Evolutionary conservation across 495 filamentous ascomycete genomes (phyloP), one percentile per base, ranked within the genome.

Genomic region (Penicillium steckii): DNA sequence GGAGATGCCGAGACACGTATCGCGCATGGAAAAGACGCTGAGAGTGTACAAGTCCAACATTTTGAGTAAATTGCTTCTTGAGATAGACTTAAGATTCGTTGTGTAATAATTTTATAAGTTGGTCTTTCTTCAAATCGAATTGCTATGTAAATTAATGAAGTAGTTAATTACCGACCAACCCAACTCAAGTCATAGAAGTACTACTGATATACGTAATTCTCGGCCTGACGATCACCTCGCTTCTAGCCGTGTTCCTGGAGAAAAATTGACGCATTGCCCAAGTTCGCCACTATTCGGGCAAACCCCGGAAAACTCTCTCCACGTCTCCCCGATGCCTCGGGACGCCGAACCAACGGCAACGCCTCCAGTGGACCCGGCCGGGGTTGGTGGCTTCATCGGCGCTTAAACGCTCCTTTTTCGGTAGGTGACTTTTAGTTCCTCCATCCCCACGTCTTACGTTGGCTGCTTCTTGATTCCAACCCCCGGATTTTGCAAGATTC

Each of bases 1-100:
- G 67, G 67, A 6, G 64, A 67, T 48, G 57, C 55, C 4, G 57
- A 63, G 26, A 30, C 60, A 22, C 55, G 61, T 0, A 40, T 70
- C 26, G 53, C 50, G 8, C 50, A 62, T 12, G 46, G 52, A 22
- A 67, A 67, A 44, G 62, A 58, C 13, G 25, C 30, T 8, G 60
- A 65, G 10, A 49, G 22, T 32, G 48, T 44, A 12, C 41, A 55
- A 38, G 53, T 53, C 30, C 48, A 67, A 43, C 66, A 69, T 57
- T 54, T 69, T 26, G 66, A 69, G 54, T 66, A 53, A 35, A 44
- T 4, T 4, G 10, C 26, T 5, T 10, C 26, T 27, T 27, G 26
- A 27, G 26, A 27, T 27, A 27, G 5, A 27, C 10, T 4, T 10
- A 27, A 27, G 26, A 10, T 27, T 10, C 10, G 10, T 27, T 10